Percentiles rank a stretch among this genome's conserved stretches.
Evolutionary conservation across 345 rosid genomes (phyloP).

Genomic region (Boechera retrofracta): DNA sequence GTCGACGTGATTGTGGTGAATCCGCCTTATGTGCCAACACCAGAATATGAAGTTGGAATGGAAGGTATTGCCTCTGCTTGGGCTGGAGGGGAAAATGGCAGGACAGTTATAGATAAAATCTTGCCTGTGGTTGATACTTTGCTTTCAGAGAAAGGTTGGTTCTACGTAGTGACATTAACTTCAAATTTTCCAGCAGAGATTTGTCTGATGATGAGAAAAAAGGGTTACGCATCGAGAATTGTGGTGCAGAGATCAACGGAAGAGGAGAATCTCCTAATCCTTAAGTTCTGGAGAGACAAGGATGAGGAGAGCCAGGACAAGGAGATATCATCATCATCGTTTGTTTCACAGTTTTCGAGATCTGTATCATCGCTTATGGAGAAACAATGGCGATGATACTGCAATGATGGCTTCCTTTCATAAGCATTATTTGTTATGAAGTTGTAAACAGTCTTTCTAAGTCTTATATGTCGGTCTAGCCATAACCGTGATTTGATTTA

Average conservation of each 20-base stretch:
- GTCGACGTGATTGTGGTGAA: conserved; percentile 87
- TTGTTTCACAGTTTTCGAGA: conserved; percentile 37
- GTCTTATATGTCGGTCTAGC: too few relatives aligned
- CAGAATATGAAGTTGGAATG: conserved; percentile 78
- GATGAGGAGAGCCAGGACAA: conserved; percentile 29
- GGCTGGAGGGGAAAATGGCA: conserved; percentile 90
- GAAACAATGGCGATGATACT: conserved; percentile 30
- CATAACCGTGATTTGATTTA: too few relatives aligned
- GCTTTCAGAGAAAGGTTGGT: conserved; percentile 77
- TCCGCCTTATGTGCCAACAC: conserved; percentile 96
- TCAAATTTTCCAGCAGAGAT: conserved; percentile 64
- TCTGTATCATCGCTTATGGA: conserved; percentile 35
- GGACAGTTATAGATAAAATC: conserved; percentile 64
- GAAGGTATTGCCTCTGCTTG: conserved; percentile 78
- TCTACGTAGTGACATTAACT: conserved; percentile 71
- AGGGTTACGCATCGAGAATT: conserved; percentile 72
- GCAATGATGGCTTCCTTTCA: background rate
- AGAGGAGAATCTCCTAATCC: conserved; percentile 68
- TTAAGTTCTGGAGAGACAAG: conserved; percentile 66
- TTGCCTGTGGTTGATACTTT: conserved; percentile 63
- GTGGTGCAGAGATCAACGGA: conserved; percentile 79
- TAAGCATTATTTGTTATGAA: background rate
- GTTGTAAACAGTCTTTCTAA: too few relatives aligned
- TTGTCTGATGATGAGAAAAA: conserved; percentile 69
- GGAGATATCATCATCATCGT: conserved; percentile 28